phyloP scores from a whole-genome alignment of 1,284 basidiomycete genomes.

The Cutaneotrichosporon dermatis region DNA sequence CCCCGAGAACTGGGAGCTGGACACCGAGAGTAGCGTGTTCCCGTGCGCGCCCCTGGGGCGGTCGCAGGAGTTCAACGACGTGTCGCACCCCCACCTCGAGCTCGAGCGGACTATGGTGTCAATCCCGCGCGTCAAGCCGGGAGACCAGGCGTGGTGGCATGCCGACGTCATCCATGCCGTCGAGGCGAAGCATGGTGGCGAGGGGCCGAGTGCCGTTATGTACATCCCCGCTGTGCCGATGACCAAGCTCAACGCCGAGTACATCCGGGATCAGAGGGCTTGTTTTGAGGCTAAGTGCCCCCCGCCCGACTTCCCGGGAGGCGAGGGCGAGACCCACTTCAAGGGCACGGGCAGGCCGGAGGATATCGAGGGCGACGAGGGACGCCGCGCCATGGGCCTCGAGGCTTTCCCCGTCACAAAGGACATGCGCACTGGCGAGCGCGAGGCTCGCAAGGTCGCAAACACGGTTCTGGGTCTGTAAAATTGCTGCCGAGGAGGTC shows the following conservation, averaged over 20 bases:
- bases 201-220: constrained; percentile 64
- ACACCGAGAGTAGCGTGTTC: constrained; percentile 59
- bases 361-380: constrained; percentile 53
- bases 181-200: constrained; percentile 60
- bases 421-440: constrained; percentile 21
- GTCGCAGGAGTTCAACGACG: constrained; percentile 60
- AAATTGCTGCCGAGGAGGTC: no score
- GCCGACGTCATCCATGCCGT: constrained; percentile 71
- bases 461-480: constrained; percentile 12
- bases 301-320: constrained; percentile 70
- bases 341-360: constrained; percentile 52
- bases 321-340: constrained; percentile 63
- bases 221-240: constrained; percentile 75
- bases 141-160: constrained; percentile 79
- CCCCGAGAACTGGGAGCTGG: constrained; percentile 61
- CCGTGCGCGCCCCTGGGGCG: constrained; percentile 61
- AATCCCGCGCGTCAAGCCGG: constrained; percentile 66
- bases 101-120: constrained; percentile 67
- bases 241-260: constrained; percentile 60
- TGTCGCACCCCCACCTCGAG: constrained; percentile 66
- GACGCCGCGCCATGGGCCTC: constrained; percentile 47
- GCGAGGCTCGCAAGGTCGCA: constrained; percentile 16
- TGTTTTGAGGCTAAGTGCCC: constrained; percentile 59
- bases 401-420: constrained; percentile 25
- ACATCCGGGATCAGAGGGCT: constrained; percentile 59